Base-by-base conservation (phyloP, 495 filamentous ascomycete genomes). In the Hypoxylon fragiforme region DNA sequence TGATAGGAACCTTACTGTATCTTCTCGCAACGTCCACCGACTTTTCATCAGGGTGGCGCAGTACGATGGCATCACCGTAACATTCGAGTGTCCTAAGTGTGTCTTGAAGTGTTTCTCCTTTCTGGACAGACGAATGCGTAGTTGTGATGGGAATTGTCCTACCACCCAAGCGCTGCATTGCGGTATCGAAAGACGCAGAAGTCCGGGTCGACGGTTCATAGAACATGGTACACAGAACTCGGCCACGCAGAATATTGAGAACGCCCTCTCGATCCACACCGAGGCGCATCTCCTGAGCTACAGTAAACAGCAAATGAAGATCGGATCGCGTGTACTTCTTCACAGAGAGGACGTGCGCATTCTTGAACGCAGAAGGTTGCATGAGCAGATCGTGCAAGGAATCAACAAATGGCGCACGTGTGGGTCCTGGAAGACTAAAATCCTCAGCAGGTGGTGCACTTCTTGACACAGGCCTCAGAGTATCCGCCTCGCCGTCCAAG, bases 181-280 rank as follows among this genome's bases (percentile, higher is more conserved):
- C 95, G 21, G 92, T 85, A 64, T 98, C 95, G 63, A 98, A 98
- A 18, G 94, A 98, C 37, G 90, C 85, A 12, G 92, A 97, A 8
- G 94, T 98, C 24, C 94, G 83, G 4, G 94, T 98, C 1, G 92
- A 97, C 2, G 94, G 92, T 77, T 98, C 94, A 73, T 89, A 98
- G 83, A 98, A 98, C 74, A 97, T 84, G 1, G 89, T 92, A 75
- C 84, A 87, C 19, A 98, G 81, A 19, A 97, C 76, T 34, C 87
- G 84, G 24, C 91, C 91, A 63, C 87, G 90, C 44, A 98, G 82
- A 42, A 96, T 78, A 54, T 92, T 86, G 54, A 98, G 81, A 20
- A 92, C 85, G 46, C 94, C 94, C 60, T 95, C 85, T 28, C 91
- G 85, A 69, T 96, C 85, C 16, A 96, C 94, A 41, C 89, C 92